These are phyloP conservation scores for Oryza coarctata DNA, from an alignment of 176 grass and related monocot genomes.

Conservation along the genomic window DNA sequence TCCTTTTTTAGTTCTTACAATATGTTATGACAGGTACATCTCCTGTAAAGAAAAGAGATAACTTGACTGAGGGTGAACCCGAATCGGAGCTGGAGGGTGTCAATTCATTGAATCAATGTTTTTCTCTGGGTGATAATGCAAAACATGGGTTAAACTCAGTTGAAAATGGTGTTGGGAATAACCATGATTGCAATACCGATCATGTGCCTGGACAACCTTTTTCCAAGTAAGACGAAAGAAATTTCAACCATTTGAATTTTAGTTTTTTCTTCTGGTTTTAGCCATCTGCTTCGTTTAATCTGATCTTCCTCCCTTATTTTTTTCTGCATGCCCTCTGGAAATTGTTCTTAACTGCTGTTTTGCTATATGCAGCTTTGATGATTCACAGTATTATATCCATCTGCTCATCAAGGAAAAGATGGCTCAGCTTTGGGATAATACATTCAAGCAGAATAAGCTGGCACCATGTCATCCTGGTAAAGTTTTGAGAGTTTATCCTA, in stretches of 20 bases:
- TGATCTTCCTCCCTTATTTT: not conserved
- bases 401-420: slow-evolving; percentile 83
- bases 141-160: slow-evolving; percentile 35
- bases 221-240: slow-evolving; percentile 55
- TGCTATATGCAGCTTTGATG: slow-evolving; percentile 55
- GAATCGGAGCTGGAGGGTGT: not conserved
- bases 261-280: slow-evolving; percentile 23
- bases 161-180: slow-evolving; percentile 42
- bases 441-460: slow-evolving; percentile 46
- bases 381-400: slow-evolving; percentile 69
- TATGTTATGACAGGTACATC: slow-evolving; percentile 48
- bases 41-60: slow-evolving; percentile 31
- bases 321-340: slow-evolving; percentile 16
- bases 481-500: slow-evolving; percentile 24
- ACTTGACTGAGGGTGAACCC: slow-evolving; percentile 27
- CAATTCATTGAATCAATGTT: slow-evolving; percentile 40
- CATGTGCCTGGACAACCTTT: slow-evolving; percentile 30
- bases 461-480: slow-evolving; percentile 54
- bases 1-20: slow-evolving; percentile 36
- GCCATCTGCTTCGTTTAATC: not conserved
- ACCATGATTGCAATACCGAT: slow-evolving; percentile 17
- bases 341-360: slow-evolving; percentile 21
- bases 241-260: slow-evolving; percentile 4
- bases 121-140: slow-evolving; percentile 28
- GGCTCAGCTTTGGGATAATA: slow-evolving; percentile 40